Evolutionary conservation across 2,329 filamentous ascomycete species (phyloP).

Genomic region (Colletotrichum siamense): DNA sequence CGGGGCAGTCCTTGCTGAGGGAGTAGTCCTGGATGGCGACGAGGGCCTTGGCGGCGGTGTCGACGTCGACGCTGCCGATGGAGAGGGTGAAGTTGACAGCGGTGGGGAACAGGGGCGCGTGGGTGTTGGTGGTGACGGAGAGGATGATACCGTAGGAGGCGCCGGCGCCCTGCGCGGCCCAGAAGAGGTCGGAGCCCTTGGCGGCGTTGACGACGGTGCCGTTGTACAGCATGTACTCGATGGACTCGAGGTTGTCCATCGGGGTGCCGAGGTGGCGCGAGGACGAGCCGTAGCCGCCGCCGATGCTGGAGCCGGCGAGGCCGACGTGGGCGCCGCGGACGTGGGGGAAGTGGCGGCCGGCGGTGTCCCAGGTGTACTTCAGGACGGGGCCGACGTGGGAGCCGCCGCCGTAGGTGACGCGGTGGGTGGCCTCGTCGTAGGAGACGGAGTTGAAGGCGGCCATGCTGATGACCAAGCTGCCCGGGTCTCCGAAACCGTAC

Average conservation of each 20-base stretch:
- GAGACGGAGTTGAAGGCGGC: conserved; percentile 18
- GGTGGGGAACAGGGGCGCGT: conserved; percentile 10
- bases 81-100: conserved; percentile 19
- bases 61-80: not conserved
- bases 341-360: conserved; percentile 22
- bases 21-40: conserved; percentile 19
- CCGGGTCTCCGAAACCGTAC: conserved; percentile 20
- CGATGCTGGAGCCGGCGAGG: conserved; percentile 20
- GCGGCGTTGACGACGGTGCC: conserved; percentile 20
- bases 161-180: conserved; percentile 23
- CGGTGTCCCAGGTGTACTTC: conserved; percentile 20
- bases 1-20: conserved; percentile 15
- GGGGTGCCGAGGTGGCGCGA: conserved; percentile 20
- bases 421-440: conserved; percentile 8
- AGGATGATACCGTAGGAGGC: conserved; percentile 20
- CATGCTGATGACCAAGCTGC: conserved; percentile 21
- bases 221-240: conserved; percentile 25
- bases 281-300: conserved; percentile 15
- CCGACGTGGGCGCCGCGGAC: conserved; percentile 22
- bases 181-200: conserved; percentile 20
- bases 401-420: conserved; percentile 19
- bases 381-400: conserved; percentile 18
- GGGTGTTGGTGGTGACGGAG: conserved; percentile 20
- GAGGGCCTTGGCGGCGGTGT: conserved; percentile 5
- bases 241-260: conserved; percentile 20